Percentiles rank a stretch among this genome's conserved stretches.
phyloP scores from a whole-genome alignment of 495 filamentous ascomycete species.

The Physcia stellaris region DNA sequence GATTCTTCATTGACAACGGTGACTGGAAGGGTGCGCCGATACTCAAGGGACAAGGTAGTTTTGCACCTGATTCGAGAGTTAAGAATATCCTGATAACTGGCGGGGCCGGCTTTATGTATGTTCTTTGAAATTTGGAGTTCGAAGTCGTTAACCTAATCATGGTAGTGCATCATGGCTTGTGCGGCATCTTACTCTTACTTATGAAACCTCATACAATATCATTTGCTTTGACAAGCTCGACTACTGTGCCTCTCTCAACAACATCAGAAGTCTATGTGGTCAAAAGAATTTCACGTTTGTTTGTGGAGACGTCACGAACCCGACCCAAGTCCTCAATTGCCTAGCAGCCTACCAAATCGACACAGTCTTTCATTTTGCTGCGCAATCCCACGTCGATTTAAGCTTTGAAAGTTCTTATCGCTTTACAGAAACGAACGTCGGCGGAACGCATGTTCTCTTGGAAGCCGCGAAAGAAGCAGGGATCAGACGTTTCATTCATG shows the following conservation, averaged over 20 bases:
- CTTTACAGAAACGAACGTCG: slow-evolving; percentile 60
- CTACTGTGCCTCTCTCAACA: slow-evolving; percentile 59
- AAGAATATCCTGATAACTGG: slow-evolving; percentile 64
- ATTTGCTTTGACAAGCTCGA: slow-evolving; percentile 70
- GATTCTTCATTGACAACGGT: too few relatives aligned
- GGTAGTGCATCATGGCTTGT: slow-evolving; percentile 58
- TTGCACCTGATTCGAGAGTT: slow-evolving; percentile 44
- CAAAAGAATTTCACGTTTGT: slow-evolving; percentile 59
- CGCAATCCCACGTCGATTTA: slow-evolving; percentile 61
- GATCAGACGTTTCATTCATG: slow-evolving; percentile 55
- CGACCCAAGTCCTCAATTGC: slow-evolving; percentile 42
- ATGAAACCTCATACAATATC: slow-evolving; percentile 56
- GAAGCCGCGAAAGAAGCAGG: slow-evolving; percentile 49
- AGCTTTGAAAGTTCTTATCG: slow-evolving; percentile 60
- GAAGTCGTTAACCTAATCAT: too few relatives aligned
- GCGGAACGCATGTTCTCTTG: slow-evolving; percentile 58
- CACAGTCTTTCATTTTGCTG: slow-evolving; percentile 65
- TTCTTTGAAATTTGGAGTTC: too few relatives aligned
- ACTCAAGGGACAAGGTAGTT: slow-evolving; percentile 48
- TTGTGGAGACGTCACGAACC: slow-evolving; percentile 54
- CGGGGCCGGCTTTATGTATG: slow-evolving; percentile 58
- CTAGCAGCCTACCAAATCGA: slow-evolving; percentile 52
- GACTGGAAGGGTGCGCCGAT: slow-evolving; percentile 55
- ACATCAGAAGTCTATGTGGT: slow-evolving; percentile 45
- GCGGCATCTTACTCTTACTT: slow-evolving; percentile 53